Conservation (phyloP, 2,329 filamentous ascomycete genomes). For the Pyricularia pennisetigena region DNA sequence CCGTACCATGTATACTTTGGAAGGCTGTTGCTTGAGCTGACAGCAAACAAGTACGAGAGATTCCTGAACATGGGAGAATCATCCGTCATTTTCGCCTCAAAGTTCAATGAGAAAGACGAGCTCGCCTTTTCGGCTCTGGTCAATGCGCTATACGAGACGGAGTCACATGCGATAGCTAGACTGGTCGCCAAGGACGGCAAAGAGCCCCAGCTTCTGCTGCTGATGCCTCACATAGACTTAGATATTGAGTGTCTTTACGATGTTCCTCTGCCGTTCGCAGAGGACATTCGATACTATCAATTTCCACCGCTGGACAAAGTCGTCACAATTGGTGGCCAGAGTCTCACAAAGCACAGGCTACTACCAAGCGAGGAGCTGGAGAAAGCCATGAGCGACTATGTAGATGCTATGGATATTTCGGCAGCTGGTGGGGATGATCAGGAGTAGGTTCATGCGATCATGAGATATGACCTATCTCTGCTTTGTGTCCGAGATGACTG, state of each 20-base stretch:
- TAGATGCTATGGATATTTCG: constrained; percentile 86
- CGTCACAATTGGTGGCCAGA: constrained; percentile 75
- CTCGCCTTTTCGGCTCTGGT: constrained; percentile 84
- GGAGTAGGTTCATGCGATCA: constrained; percentile 39
- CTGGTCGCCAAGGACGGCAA: constrained; percentile 78
- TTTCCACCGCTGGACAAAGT: constrained; percentile 87
- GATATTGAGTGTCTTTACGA: constrained; percentile 83
- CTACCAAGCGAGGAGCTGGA: constrained; percentile 67
- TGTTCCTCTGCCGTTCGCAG: constrained; percentile 81
- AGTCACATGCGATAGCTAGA: constrained; percentile 77
- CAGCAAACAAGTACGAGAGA: constrained; percentile 54
- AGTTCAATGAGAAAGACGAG: constrained; percentile 69
- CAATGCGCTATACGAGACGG: constrained; percentile 74
- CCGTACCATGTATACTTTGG: neutral
- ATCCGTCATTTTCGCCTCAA: constrained; percentile 67
- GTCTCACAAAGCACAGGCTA: constrained; percentile 71
- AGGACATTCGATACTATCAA: constrained; percentile 82
- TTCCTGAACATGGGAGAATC: constrained; percentile 79
- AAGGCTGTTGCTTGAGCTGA: neutral
- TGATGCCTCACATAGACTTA: constrained; percentile 70
- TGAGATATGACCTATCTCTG: neutral
- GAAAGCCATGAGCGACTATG: constrained; percentile 80
- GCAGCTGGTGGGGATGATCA: constrained; percentile 58
- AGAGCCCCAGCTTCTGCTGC: constrained; percentile 64
- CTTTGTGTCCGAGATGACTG: neutral